Conservation (phyloP, 23 red algal species). For the Gracilaria caudata region DNA sequence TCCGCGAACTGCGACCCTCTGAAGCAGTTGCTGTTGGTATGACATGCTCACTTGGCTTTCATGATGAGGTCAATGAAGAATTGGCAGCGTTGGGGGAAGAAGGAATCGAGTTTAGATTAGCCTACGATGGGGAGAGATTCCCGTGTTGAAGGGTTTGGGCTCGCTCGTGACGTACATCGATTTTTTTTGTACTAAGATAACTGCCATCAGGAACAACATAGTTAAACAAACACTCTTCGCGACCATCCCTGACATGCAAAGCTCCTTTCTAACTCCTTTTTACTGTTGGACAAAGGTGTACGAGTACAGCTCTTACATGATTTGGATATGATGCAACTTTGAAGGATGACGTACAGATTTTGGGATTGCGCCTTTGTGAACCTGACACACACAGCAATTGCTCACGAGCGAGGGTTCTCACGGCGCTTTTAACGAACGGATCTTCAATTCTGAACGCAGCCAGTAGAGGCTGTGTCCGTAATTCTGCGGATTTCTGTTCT, state of each 20-base stretch:
- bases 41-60: conserved; percentile 63
- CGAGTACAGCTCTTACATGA: too few species aligned
- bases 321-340: too few species aligned
- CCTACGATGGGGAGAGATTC: conserved; percentile 70
- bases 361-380: not conserved
- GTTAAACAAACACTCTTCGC: not conserved
- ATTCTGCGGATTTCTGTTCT: not conserved
- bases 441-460: not conserved
- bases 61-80: conserved; percentile 48
- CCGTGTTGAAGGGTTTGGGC: not conserved
- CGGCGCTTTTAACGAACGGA: conserved; percentile 3
- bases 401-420: not conserved
- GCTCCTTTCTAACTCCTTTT: too few species aligned
- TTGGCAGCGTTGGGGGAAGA: conserved; percentile 20
- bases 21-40: conserved; percentile 65
- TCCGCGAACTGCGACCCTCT: conserved; percentile 39
- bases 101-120: conserved; percentile 53
- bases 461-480: not conserved
- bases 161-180: not conserved
- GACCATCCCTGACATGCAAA: not conserved
- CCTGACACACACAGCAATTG: not conserved
- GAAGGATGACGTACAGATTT: not conserved
- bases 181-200: not conserved
- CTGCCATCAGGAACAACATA: not conserved
- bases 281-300: too few species aligned